Base-by-base conservation (phyloP, 352 stramenopile genomes). In the Phytophthora megakarya region DNA sequence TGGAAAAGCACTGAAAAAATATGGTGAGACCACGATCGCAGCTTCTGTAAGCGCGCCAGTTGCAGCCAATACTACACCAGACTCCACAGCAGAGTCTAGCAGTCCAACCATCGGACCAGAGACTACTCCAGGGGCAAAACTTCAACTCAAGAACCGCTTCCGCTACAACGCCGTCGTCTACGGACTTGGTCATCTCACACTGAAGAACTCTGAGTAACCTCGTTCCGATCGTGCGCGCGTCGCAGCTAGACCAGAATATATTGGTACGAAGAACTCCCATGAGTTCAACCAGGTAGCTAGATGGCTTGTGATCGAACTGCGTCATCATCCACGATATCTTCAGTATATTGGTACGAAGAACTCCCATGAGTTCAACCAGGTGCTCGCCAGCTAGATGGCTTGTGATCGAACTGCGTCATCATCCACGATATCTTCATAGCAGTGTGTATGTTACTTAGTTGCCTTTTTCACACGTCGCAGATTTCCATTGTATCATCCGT, bases 161-260 rank as follows among this genome's bases (percentile, higher is more conserved):
- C 83, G 78, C 39, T 93, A 80, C 78, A 91, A 87, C 64, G 68
- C 76, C 1, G 65, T 86, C 12, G 69, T 91, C 15, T 95, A 89
- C 50, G 86, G 86, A 19, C 70, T 95, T 1, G 79, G 74, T 1
- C 67, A 89, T 25, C 33, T 90, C 18, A 65, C 38, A 16, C 73
- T 90, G 18, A 85, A 86, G 57, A 74, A 28, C 25, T 49, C 44
- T 15, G 77, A 88, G 7, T 81, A 56, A 73, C 21, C 11, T 13
- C 39, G 13, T 37, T 25, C 15, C 43, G 13, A n/a, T 21, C 39
- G 26, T 35, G 13, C 8, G 10, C 3, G n/a, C 3, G 10, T 35
- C 30, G 3, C 10, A 35, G 30, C n/a, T n/a, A n/a, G n/a, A n/a
- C n/a, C 3, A 35, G 8, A 35, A 35, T 12, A 12, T 35, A n/a